phyloP scores from a whole-genome alignment of 2,329 filamentous ascomycete species.

The Alternaria sp. region DNA sequence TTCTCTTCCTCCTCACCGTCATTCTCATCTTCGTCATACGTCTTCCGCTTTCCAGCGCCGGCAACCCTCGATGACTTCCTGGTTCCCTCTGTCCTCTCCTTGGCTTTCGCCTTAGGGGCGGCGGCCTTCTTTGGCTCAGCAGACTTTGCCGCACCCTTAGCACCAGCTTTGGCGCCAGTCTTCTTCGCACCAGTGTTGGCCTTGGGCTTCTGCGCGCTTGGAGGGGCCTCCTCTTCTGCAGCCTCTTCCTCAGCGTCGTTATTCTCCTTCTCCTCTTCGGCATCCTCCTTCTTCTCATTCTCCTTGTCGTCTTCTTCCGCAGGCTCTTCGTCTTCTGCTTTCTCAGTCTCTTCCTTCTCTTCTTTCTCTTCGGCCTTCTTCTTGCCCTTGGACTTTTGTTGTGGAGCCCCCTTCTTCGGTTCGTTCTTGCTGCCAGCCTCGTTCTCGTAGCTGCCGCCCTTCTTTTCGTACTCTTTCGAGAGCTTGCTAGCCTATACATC shows the following conservation, averaged over 20 bases:
- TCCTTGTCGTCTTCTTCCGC: background rate
- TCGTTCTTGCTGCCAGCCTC: constrained; percentile 52
- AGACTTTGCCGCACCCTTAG: constrained; percentile 21
- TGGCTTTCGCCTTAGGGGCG: constrained; percentile 13
- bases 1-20: constrained; percentile 21
- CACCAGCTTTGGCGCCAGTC: constrained; percentile 18
- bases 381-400: constrained; percentile 28
- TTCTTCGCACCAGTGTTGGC: constrained; percentile 27
- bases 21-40: constrained; percentile 21
- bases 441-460: constrained; percentile 51
- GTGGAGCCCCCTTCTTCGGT: constrained; percentile 51
- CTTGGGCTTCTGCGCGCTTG: constrained; percentile 30
- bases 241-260: constrained; percentile 14
- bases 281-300: constrained; percentile 20
- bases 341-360: constrained; percentile 9
- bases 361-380: constrained; percentile 15
- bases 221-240: constrained; percentile 18
- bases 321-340: background rate
- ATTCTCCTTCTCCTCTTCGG: background rate
- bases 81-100: constrained; percentile 27
- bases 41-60: constrained; percentile 30
- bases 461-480: constrained; percentile 52
- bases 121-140: constrained; percentile 1
- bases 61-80: constrained; percentile 24
- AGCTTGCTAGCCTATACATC: constrained; percentile 48